Conservation (phyloP, 176 grass and related monocot species). For the Zizania latifolia region DNA sequence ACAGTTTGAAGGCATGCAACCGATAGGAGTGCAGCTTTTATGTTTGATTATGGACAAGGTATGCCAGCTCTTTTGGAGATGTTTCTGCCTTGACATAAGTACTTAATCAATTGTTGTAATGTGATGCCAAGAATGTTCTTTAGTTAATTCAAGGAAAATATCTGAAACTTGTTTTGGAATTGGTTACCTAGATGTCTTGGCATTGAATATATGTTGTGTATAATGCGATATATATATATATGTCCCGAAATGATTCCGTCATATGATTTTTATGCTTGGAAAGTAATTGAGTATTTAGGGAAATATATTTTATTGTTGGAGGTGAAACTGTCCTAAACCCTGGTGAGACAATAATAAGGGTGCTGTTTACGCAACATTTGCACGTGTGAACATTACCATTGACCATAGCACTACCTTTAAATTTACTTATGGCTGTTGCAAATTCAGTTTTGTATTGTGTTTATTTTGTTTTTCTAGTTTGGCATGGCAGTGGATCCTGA, state of each 20-base stretch:
- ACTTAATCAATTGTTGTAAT: neutral
- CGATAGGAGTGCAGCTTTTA: conserved; percentile 75
- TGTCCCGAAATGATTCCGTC: conserved; percentile 1
- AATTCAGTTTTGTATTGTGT: conserved; percentile 14
- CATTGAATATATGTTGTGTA: neutral
- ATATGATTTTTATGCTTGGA: neutral
- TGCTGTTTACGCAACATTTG: neutral
- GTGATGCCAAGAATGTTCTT: neutral
- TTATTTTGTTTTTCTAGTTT: conserved; percentile 59
- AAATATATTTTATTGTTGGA: neutral
- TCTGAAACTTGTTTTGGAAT: conserved; percentile 9
- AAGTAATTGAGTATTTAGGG: neutral
- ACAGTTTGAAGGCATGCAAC: conserved; percentile 96
- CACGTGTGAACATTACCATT: neutral
- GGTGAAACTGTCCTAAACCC: neutral
- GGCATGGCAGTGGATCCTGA: conserved; percentile 72
- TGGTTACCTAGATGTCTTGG: neutral
- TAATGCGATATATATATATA: too few relatives aligned
- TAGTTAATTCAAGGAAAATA: conserved; percentile 24
- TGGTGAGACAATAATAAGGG: neutral
- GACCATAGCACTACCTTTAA: neutral
- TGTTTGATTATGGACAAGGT: conserved; percentile 98
- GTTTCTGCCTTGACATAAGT: conserved; percentile 6
- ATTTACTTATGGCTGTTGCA: neutral
- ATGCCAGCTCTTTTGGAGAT: conserved; percentile 20